Percentiles rank a stretch among this genome's conserved stretches.
These are phyloP conservation scores for Coemansia guatemalensis DNA, from an alignment of 192 early-diverging fungal genomes.

Conservation along the genomic window DNA sequence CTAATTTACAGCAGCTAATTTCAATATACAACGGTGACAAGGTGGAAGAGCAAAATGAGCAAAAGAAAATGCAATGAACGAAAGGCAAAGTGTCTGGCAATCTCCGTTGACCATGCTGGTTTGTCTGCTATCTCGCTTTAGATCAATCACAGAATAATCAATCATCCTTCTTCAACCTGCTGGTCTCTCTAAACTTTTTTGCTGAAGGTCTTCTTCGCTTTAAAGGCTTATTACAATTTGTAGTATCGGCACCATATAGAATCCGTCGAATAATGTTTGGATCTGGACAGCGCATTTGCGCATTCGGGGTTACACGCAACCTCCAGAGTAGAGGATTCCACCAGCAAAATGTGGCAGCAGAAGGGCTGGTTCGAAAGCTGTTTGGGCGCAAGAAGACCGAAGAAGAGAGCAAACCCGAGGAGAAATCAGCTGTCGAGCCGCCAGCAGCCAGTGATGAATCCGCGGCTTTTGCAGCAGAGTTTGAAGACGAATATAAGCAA, in stretches of 20 bases:
- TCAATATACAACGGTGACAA: not conserved
- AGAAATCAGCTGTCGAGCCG: not conserved
- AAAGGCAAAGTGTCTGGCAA: not conserved
- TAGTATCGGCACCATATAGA: not conserved
- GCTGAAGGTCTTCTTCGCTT: too few relatives aligned
- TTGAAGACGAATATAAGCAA: not conserved
- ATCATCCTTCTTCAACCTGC: not conserved
- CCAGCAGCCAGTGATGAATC: not conserved
- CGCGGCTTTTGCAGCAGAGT: not conserved
- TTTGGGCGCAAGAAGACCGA: conserved; percentile 32
- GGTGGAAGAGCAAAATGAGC: not conserved
- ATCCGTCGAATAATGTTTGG: conserved; percentile 18
- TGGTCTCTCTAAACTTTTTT: too few relatives aligned
- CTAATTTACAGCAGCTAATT: not conserved
- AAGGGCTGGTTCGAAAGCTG: conserved; percentile 27
- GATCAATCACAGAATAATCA: not conserved
- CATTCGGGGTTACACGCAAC: not conserved
- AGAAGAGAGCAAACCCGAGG: conserved; percentile 8
- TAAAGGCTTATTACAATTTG: not conserved
- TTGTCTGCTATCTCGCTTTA: not conserved
- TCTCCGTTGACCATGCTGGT: not conserved
- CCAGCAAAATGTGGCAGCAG: conserved; percentile 22
- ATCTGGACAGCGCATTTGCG: conserved; percentile 1
- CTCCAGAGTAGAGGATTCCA: conserved; percentile 13
- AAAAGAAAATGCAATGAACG: not conserved